Evolutionary conservation across 2,329 filamentous ascomycete species (phyloP).

Genomic region (Pyrenophora graminea): DNA sequence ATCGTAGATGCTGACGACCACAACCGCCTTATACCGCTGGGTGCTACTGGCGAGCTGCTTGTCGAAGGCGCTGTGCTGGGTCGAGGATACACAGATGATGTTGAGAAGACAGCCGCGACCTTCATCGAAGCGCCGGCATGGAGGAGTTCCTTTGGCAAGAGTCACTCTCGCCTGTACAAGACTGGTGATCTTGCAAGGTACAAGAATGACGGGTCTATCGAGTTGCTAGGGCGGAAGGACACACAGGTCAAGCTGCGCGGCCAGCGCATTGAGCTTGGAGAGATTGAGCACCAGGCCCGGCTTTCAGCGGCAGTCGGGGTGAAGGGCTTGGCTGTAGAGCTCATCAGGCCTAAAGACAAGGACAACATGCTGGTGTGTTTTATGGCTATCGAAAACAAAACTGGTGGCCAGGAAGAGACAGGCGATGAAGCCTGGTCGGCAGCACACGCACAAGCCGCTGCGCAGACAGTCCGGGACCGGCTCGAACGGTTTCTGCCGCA

Average conservation of each 20-base stretch:
- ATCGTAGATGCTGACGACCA: constrained; percentile 16
- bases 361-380: no score
- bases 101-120: constrained; percentile 14
- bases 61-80: constrained; percentile 57
- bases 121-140: constrained; percentile 19
- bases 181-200: not conserved
- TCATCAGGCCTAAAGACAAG: not conserved
- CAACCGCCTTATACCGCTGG: constrained; percentile 10
- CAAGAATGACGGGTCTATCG: not conserved
- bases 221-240: not conserved
- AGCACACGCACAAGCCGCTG: not conserved
- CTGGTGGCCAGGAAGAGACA: no score
- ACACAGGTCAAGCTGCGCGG: constrained; percentile 27
- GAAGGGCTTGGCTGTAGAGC: not conserved
- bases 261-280: constrained; percentile 24
- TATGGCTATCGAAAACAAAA: no score
- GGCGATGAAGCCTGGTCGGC: no score
- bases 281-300: constrained; percentile 21
- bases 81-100: constrained; percentile 22
- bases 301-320: not conserved
- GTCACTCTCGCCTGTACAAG: not conserved
- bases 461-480: no score
- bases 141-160: constrained; percentile 14
- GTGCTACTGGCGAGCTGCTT: constrained; percentile 53
- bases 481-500: not conserved